Evolutionary conservation across 225 moss, liverwort and hornwort species (phyloP).

Genomic region (Anthoceros angustus): DNA sequence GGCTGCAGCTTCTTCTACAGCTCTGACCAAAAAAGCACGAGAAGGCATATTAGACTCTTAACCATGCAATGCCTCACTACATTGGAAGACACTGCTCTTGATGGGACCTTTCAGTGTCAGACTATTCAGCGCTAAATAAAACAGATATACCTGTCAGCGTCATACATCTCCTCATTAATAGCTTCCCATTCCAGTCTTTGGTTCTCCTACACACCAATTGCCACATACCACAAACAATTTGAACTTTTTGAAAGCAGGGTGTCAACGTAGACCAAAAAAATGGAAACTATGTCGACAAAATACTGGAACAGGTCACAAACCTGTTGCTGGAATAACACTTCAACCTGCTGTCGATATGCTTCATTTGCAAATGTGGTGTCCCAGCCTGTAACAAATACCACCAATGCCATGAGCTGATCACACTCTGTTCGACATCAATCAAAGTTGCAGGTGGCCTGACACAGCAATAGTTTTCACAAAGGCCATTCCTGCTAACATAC

Average conservation of each 20-base stretch:
- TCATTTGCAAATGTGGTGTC: constrained; percentile 90
- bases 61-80: neutral
- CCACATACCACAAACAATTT: neutral
- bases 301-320: constrained; percentile 12
- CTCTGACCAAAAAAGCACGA: constrained; percentile 26
- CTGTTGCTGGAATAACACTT: constrained; percentile 90
- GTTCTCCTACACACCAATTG: constrained; percentile 36
- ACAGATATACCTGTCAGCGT: constrained; percentile 87
- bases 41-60: neutral
- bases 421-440: neutral
- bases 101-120: neutral
- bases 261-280: neutral
- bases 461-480: neutral
- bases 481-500: constrained; percentile 21
- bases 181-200: constrained; percentile 96
- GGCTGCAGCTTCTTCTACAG: constrained; percentile 64
- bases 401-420: neutral
- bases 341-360: constrained; percentile 98
- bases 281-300: neutral
- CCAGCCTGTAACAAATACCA: constrained; percentile 46
- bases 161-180: constrained; percentile 88
- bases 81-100: neutral
- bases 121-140: no score
- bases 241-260: neutral
- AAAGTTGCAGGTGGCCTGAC: neutral